phyloP scores from a whole-genome alignment of 768 basidiomycete species.

The Mycena galopus region DNA sequence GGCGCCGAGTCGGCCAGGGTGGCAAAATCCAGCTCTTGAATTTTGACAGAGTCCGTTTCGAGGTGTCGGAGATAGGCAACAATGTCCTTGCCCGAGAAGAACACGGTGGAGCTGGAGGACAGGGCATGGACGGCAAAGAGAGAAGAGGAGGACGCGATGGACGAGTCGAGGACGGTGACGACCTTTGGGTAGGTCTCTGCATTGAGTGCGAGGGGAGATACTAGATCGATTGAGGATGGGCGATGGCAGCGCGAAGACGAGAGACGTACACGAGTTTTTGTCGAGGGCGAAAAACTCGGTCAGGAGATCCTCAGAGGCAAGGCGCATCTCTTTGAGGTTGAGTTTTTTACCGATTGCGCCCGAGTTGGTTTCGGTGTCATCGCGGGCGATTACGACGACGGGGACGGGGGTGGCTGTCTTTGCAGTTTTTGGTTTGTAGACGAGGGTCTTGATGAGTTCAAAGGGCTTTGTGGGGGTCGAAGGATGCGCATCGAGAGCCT shows the following conservation, averaged over 20 bases:
- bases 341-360: conserved; percentile 82
- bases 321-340: conserved; percentile 86
- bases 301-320: conserved; percentile 89
- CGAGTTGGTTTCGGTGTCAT: conserved; percentile 87
- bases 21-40: conserved; percentile 82
- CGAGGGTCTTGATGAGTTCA: conserved; percentile 87
- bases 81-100: conserved; percentile 85
- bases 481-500: conserved; percentile 68
- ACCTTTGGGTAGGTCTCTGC: conserved; percentile 76
- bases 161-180: conserved; percentile 80
- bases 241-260: conserved; percentile 7
- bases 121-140: conserved; percentile 83
- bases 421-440: conserved; percentile 98
- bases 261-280: conserved; percentile 85
- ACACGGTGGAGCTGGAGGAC: conserved; percentile 78
- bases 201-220: conserved; percentile 85
- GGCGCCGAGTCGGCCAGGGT: conserved; percentile 61
- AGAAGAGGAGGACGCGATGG: conserved; percentile 77
- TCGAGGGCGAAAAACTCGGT: conserved; percentile 86
- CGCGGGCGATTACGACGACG: conserved; percentile 88
- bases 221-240: conserved; percentile 54
- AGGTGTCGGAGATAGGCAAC: conserved; percentile 77
- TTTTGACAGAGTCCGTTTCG: conserved; percentile 72
- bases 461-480: conserved; percentile 66
- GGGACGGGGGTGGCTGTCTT: conserved; percentile 88